phyloP scores from a whole-genome alignment of 116 monocot genomes.

The Cymodocea nodosa region DNA sequence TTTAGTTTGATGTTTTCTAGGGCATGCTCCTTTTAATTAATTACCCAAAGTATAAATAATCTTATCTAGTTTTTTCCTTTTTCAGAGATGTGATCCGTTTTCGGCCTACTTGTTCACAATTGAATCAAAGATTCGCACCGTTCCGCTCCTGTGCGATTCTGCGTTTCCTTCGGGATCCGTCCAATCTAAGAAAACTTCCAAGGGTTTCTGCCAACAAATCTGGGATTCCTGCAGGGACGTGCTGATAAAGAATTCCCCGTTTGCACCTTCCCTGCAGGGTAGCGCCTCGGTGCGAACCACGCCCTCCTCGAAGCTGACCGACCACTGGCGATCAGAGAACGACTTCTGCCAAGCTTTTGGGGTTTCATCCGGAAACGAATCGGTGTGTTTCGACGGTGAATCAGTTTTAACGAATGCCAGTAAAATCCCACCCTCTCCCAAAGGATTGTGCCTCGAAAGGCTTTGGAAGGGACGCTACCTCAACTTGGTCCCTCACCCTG shows the following conservation, averaged over 20 bases:
- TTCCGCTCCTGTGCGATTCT: conserved; percentile 78
- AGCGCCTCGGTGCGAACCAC: conserved; percentile 16
- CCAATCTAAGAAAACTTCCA: conserved; percentile 38
- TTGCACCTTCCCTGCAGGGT: conserved; percentile 41
- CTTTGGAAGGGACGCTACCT: conserved; percentile 65
- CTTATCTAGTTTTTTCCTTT: background rate
- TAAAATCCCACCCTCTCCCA: conserved; percentile 28
- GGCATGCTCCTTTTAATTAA: background rate
- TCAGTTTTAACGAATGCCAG: conserved; percentile 43
- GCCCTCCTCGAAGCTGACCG: conserved; percentile 39
- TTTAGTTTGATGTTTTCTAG: background rate
- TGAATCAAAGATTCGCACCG: conserved; percentile 22
- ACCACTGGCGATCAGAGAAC: conserved; percentile 57
- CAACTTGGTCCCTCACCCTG: conserved; percentile 76
- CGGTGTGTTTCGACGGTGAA: conserved; percentile 65
- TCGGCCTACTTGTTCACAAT: conserved; percentile 50
- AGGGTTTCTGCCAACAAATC: conserved; percentile 46
- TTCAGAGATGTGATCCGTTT: conserved; percentile 89
- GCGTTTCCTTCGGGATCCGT: conserved; percentile 21
- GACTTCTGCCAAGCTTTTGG: conserved; percentile 79
- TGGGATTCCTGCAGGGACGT: conserved; percentile 73
- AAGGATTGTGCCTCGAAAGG: conserved; percentile 78
- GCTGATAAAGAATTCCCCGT: conserved; percentile 64
- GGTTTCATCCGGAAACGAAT: conserved; percentile 28
- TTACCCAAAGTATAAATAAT: background rate